Percentiles rank a stretch among this genome's conserved stretches.
These are phyloP conservation scores for Plectosphaerella sp. DNA, from an alignment of 2,329 filamentous ascomycete species.

Conservation along the genomic window DNA sequence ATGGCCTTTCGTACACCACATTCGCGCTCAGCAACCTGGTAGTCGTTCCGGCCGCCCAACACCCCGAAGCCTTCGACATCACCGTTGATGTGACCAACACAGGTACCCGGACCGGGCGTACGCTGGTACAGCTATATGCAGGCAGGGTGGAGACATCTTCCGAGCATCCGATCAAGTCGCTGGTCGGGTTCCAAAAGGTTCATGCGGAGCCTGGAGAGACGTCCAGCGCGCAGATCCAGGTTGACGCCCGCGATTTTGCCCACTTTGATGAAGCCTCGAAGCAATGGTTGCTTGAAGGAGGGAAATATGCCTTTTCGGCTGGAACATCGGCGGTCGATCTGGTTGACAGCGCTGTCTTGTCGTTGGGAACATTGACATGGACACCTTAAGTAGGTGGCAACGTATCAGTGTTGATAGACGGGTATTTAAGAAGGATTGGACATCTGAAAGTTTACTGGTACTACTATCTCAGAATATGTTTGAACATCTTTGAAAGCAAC, in stretches of 20 bases:
- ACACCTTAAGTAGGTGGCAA: not conserved
- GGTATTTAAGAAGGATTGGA: too few species aligned
- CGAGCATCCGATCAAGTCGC: constrained; percentile 18
- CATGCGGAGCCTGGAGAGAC: constrained; percentile 15
- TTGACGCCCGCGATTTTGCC: constrained; percentile 18
- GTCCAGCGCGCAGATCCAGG: constrained; percentile 8
- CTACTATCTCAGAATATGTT: not conserved
- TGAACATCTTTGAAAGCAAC: not conserved
- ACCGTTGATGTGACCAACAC: constrained; percentile 54
- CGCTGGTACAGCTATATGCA: constrained; percentile 54
- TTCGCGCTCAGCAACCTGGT: constrained; percentile 49
- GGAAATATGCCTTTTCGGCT: constrained; percentile 19
- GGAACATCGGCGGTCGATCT: constrained; percentile 19
- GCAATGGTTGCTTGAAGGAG: constrained; percentile 21
- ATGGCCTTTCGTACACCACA: constrained; percentile 60
- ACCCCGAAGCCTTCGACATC: constrained; percentile 36
- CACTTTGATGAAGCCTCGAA: constrained; percentile 17
- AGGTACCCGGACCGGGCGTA: constrained; percentile 43
- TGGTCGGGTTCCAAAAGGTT: constrained; percentile 24
- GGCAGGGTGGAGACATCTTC: constrained; percentile 10
- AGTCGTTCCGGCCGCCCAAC: constrained; percentile 26
- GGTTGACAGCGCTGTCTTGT: constrained; percentile 3
- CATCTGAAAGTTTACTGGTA: not conserved
- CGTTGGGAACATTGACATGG: not conserved
- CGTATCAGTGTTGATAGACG: not conserved